phyloP scores from a whole-genome alignment of 2,329 filamentous ascomycete species.

The Ophiostoma ips region DNA sequence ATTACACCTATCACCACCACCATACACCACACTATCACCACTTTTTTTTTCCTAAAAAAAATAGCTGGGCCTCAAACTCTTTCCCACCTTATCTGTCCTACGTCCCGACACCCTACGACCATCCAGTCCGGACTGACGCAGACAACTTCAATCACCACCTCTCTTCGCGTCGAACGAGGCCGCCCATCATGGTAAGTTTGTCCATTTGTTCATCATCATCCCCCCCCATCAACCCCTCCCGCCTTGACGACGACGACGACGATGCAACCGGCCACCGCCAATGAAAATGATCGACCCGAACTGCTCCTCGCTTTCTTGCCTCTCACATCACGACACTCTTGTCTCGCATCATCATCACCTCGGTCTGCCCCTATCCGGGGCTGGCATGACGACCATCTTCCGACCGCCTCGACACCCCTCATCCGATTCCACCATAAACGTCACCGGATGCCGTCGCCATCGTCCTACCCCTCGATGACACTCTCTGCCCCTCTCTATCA shows the following conservation, averaged over 20 bases:
- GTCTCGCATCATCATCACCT: neutral
- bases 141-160: neutral
- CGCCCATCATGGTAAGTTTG: conserved; percentile 1
- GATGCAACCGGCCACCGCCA: neutral
- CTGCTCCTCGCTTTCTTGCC: neutral
- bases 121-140: neutral
- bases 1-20: neutral
- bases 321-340: neutral
- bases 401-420: neutral
- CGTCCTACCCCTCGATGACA: neutral
- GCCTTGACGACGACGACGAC: neutral
- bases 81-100: neutral
- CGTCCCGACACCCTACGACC: neutral
- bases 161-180: neutral
- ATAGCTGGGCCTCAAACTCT: neutral
- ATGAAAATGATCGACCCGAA: no score
- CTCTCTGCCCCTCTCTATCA: no score
- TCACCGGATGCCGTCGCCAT: neutral
- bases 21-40: neutral
- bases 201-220: neutral
- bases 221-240: no score
- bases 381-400: neutral
- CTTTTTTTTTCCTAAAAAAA: neutral
- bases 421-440: neutral
- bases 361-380: neutral